Conservation (phyloP, 1,284 basidiomycete species). For the Rhizoctonia solani region DNA sequence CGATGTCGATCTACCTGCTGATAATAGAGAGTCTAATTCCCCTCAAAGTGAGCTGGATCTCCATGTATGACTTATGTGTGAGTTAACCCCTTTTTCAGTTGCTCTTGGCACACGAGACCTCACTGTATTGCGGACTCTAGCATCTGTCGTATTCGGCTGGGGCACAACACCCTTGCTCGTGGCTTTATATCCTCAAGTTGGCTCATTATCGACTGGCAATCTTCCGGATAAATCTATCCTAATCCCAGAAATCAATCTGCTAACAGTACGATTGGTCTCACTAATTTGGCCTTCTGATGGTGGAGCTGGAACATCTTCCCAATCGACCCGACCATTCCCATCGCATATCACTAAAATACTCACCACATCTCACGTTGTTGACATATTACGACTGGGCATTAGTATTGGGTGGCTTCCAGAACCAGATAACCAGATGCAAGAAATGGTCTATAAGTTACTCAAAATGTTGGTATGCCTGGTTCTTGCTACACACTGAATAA, state of each 20-base stretch:
- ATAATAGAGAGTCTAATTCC: slow-evolving; percentile 21
- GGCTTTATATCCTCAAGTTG: slow-evolving; percentile 53
- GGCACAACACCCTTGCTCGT: slow-evolving; percentile 58
- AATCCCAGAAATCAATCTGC: slow-evolving; percentile 48
- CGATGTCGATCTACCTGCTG: slow-evolving; percentile 34
- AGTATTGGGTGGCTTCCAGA: slow-evolving; percentile 72
- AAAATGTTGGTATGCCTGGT: slow-evolving; percentile 54
- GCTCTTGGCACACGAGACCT: slow-evolving; percentile 68
- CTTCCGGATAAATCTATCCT: neutral
- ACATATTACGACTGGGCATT: slow-evolving; percentile 62
- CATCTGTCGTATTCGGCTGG: slow-evolving; percentile 73
- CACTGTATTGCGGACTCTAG: slow-evolving; percentile 59
- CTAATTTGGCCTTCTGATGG: neutral
- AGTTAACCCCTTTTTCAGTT: slow-evolving; percentile 41
- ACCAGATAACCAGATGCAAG: slow-evolving; percentile 49
- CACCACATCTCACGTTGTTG: slow-evolving; percentile 59
- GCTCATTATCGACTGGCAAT: slow-evolving; percentile 42
- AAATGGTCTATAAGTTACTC: slow-evolving; percentile 59
- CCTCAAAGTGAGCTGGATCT: slow-evolving; percentile 7
- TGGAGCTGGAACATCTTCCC: neutral
- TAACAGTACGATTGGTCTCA: slow-evolving; percentile 52
- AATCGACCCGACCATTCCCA: slow-evolving; percentile 46
- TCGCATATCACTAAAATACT: slow-evolving; percentile 62
- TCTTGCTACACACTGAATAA: neutral
- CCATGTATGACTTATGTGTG: neutral